phyloP scores from a whole-genome alignment of 371 early-diverging fungal species.

The Mortierella sp. region DNA sequence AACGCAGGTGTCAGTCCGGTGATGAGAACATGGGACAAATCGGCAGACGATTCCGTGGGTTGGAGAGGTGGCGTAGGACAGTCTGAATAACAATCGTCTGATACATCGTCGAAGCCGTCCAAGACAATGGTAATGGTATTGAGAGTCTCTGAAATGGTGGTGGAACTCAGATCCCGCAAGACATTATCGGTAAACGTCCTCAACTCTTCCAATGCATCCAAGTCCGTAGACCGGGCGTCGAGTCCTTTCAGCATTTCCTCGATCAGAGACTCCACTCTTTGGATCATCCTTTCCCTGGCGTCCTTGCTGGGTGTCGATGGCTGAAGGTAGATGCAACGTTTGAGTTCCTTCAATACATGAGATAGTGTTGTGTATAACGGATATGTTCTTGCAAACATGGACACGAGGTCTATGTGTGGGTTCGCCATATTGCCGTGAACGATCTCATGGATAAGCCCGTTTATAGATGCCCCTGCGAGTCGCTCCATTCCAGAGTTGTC shows the following conservation, averaged over 20 bases:
- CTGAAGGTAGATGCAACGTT: slow-evolving; percentile 57
- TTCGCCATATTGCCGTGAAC: slow-evolving; percentile 57
- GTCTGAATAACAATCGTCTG: slow-evolving; percentile 12
- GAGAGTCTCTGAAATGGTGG: slow-evolving; percentile 8
- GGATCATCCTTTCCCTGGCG: neutral
- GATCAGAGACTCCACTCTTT: slow-evolving; percentile 17
- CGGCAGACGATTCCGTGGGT: slow-evolving; percentile 37
- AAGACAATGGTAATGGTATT: slow-evolving; percentile 16
- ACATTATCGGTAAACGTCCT: slow-evolving; percentile 55
- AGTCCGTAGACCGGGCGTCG: slow-evolving; percentile 43
- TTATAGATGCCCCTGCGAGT: slow-evolving; percentile 67
- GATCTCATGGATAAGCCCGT: slow-evolving; percentile 75
- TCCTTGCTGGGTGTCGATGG: slow-evolving; percentile 21
- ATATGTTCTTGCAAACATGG: slow-evolving; percentile 70
- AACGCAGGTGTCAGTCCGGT: slow-evolving; percentile 73
- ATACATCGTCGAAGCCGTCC: neutral
- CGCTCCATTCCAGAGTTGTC: slow-evolving; percentile 21
- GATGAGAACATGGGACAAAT: slow-evolving; percentile 61
- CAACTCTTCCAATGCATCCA: slow-evolving; percentile 59
- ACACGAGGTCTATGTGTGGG: slow-evolving; percentile 26
- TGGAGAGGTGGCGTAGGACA: slow-evolving; percentile 5
- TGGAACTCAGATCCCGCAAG: slow-evolving; percentile 50
- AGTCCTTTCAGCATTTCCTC: slow-evolving; percentile 46
- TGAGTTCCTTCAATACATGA: slow-evolving; percentile 64
- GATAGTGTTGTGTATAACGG: slow-evolving; percentile 63